phyloP scores from a whole-genome alignment of 1,139 yeast species.

The Saccharomycopsis hybrid region DNA sequence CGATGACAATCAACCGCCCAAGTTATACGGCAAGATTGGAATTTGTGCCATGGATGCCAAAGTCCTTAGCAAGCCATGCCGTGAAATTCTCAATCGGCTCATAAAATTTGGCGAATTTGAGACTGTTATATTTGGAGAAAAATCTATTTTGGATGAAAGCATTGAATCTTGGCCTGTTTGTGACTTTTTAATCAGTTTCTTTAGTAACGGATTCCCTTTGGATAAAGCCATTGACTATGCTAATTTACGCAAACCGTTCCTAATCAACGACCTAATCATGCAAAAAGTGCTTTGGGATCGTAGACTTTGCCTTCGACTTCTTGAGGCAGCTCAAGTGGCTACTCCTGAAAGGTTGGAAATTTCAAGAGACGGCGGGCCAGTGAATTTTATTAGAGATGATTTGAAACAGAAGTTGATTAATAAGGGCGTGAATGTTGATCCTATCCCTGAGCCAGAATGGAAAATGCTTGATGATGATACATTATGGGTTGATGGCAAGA shows the following conservation, averaged over 20 bases:
- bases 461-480: constrained; percentile 85
- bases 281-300: constrained; percentile 97
- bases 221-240: constrained; percentile 93
- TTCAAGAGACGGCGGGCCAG: constrained; percentile 94
- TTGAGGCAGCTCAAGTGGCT: constrained; percentile 78
- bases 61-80: constrained; percentile 91
- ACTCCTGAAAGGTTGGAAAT: constrained; percentile 86
- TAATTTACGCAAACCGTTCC: constrained; percentile 80
- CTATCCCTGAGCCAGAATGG: constrained; percentile 70
- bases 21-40: constrained; percentile 72
- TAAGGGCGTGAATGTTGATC: constrained; percentile 51
- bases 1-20: background rate
- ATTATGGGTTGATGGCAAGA: constrained; percentile 65
- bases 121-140: constrained; percentile 94
- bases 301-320: constrained; percentile 74
- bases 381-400: constrained; percentile 53
- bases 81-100: constrained; percentile 80
- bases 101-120: constrained; percentile 95
- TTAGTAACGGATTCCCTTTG: constrained; percentile 92
- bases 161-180: constrained; percentile 99
- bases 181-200: constrained; percentile 87
- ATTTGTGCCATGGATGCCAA: constrained; percentile 99
- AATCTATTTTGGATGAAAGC: constrained; percentile 87
- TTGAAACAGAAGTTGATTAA: constrained; percentile 47
- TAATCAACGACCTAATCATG: constrained; percentile 81